Evolutionary conservation across 768 basidiomycete genomes (phyloP).

Genomic region (Plicaturopsis crispa): DNA sequence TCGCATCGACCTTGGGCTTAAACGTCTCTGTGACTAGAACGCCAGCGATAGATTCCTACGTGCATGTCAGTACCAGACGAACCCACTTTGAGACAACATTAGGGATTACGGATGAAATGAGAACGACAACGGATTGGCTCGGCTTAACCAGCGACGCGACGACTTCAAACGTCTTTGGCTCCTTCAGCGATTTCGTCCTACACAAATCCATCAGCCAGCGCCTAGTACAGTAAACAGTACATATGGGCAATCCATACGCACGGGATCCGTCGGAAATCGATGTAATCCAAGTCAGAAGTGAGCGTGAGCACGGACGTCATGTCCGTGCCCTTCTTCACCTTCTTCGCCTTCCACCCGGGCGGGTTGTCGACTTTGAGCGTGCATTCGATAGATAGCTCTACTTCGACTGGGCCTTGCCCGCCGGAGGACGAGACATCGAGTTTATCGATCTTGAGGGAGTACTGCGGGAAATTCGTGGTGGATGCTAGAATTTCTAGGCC

Average conservation of each 20-base stretch:
- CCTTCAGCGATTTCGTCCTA: constrained; percentile 66
- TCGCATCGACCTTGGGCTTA: constrained; percentile 46
- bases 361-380: constrained; percentile 29
- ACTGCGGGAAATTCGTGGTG: constrained; percentile 59
- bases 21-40: constrained; percentile 43
- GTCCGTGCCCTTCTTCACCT: constrained; percentile 37
- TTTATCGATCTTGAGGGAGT: constrained; percentile 46
- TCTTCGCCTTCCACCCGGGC: constrained; percentile 28
- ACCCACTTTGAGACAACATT: constrained; percentile 1
- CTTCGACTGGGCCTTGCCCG: constrained; percentile 46
- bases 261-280: constrained; percentile 80
- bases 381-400: constrained; percentile 53
- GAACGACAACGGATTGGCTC: constrained; percentile 59
- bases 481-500: constrained; percentile 61
- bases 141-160: constrained; percentile 59
- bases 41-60: constrained; percentile 72
- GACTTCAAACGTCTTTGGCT: constrained; percentile 53
- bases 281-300: constrained; percentile 65
- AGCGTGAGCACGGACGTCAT: constrained; percentile 69
- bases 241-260: constrained; percentile 32
- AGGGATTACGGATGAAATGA: constrained; percentile 51
- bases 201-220: constrained; percentile 1
- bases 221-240: not conserved
- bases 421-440: constrained; percentile 29
- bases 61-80: constrained; percentile 8